Evolutionary conservation across 192 early-diverging fungal genomes (phyloP).

Genomic region (Podila epicladia): DNA sequence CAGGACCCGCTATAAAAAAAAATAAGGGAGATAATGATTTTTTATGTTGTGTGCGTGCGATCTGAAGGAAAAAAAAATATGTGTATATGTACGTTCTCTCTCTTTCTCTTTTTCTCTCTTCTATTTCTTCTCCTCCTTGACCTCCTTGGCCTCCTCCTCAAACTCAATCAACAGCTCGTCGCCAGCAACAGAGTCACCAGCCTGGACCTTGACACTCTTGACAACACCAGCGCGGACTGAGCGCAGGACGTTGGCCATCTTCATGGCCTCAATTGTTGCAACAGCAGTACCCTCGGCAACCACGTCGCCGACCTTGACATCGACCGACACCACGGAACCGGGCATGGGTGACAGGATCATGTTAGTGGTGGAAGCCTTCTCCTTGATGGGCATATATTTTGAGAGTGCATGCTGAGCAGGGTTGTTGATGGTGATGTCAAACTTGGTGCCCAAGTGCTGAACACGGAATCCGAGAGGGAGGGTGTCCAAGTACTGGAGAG

Average conservation of each 20-base stretch:
- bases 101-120: background rate
- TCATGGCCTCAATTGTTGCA: slow-evolving; percentile 95
- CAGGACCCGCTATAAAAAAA: background rate
- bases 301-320: slow-evolving; percentile 82
- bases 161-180: slow-evolving; percentile 84
- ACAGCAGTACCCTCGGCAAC: slow-evolving; percentile 86
- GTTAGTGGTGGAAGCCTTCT: slow-evolving; percentile 75
- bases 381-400: slow-evolving; percentile 80
- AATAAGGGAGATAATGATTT: background rate
- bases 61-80: too few species aligned
- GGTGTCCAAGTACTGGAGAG: slow-evolving; percentile 78
- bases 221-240: slow-evolving; percentile 81
- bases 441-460: slow-evolving; percentile 87
- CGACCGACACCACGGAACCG: slow-evolving; percentile 84
- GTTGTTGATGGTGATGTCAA: slow-evolving; percentile 74
- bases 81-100: too few species aligned
- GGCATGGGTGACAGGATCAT: slow-evolving; percentile 92
- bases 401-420: slow-evolving; percentile 70
- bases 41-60: too few species aligned
- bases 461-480: slow-evolving; percentile 82
- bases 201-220: slow-evolving; percentile 77
- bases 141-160: slow-evolving; percentile 48
- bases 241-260: slow-evolving; percentile 95
- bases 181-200: slow-evolving; percentile 80
- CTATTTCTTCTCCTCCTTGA: slow-evolving; percentile 42